These are phyloP conservation scores for Backusella morwellensis DNA, from an alignment of 192 early-diverging fungal species.

Conservation along the genomic window DNA sequence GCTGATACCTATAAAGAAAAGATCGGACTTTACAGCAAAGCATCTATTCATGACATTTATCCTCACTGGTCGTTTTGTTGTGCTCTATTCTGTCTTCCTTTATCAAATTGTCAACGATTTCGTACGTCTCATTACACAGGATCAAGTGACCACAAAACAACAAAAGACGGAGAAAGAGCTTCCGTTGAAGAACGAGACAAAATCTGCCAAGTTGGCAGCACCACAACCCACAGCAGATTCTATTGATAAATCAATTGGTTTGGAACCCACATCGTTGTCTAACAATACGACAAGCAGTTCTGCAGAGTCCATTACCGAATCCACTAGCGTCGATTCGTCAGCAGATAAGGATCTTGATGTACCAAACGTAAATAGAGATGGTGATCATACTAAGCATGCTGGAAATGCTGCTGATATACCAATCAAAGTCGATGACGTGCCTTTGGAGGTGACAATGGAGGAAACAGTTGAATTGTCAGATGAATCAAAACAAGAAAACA, in stretches of 20 bases:
- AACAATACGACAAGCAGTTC: conserved; percentile 7
- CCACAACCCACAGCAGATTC: background rate
- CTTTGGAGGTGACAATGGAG: background rate
- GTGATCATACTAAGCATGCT: background rate
- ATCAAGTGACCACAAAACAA: background rate
- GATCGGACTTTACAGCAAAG: background rate
- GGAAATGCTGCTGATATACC: background rate
- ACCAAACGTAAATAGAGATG: background rate
- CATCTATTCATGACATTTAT: background rate
- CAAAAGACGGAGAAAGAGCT: background rate
- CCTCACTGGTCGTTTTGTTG: background rate
- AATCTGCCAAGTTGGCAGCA: background rate
- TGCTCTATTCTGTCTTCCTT: background rate
- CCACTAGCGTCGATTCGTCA: background rate
- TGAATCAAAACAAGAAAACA: background rate
- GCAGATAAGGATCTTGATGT: background rate
- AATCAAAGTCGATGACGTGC: background rate
- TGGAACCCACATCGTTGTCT: background rate
- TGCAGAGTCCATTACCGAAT: background rate
- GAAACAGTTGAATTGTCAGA: background rate
- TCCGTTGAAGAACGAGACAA: background rate
- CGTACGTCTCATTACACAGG: background rate
- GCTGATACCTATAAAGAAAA: background rate
- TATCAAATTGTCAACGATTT: background rate
- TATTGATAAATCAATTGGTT: background rate